phyloP scores from a whole-genome alignment of 2,329 filamentous ascomycete genomes.

The Stemphylium beticola region DNA sequence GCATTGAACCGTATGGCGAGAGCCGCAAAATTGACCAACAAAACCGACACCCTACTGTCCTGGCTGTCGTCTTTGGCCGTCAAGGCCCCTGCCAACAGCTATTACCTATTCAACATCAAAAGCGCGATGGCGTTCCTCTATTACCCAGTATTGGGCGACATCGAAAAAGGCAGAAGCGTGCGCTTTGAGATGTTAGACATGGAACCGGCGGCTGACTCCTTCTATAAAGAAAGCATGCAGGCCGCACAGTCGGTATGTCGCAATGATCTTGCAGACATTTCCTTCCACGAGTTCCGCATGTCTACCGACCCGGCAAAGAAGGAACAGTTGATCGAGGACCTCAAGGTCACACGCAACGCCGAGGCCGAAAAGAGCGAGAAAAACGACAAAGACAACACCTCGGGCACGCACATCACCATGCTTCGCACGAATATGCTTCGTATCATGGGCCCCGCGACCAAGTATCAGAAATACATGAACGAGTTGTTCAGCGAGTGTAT shows the following conservation, averaged over 20 bases:
- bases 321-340: not conserved
- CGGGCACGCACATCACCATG: not conserved
- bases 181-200: not conserved
- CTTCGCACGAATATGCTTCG: conserved; percentile 2
- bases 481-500: not conserved
- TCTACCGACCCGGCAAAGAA: not conserved
- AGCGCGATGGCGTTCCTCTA: not conserved
- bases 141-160: not conserved
- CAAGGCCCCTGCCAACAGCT: not conserved
- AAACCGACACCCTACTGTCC: not conserved
- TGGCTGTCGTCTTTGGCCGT: not conserved
- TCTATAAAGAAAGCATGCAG: not conserved
- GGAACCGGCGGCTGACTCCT: not conserved
- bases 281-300: not conserved
- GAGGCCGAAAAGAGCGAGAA: too few relatives aligned
- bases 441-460: not conserved
- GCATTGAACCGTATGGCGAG: conserved; percentile 1
- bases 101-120: not conserved
- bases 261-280: not conserved
- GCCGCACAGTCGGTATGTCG: not conserved
- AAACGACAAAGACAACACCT: too few relatives aligned
- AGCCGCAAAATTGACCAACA: not conserved
- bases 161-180: not conserved
- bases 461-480: not conserved
- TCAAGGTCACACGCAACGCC: not conserved